phyloP scores from a whole-genome alignment of 208 protist species.

The Leishmania arabica region DNA sequence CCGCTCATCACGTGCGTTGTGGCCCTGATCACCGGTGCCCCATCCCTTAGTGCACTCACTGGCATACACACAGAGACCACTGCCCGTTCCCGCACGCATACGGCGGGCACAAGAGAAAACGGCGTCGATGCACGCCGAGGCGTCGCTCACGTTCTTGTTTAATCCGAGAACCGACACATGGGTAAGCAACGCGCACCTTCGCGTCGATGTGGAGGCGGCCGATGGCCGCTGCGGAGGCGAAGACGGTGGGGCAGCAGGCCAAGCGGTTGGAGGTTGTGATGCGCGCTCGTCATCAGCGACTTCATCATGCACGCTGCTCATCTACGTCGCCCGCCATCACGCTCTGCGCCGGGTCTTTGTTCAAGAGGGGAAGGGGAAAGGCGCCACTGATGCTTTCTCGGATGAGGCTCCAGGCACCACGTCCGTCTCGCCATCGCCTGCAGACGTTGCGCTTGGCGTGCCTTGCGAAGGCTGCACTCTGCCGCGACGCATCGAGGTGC shows the following conservation, averaged over 20 bases:
- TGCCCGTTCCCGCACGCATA: not conserved
- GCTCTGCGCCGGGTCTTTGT: conserved; percentile 6
- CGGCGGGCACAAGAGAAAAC: not conserved
- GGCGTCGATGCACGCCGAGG: conserved; percentile 20
- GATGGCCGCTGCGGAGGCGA: not conserved
- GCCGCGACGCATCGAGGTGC: not conserved
- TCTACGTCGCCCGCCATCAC: conserved; percentile 20
- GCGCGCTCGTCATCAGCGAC: not conserved
- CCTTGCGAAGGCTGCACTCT: not conserved
- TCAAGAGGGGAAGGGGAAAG: not conserved
- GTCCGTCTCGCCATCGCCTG: not conserved
- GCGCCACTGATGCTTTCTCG: not conserved
- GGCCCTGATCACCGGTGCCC: not conserved
- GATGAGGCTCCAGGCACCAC: not conserved
- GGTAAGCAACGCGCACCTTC: conserved; percentile 11
- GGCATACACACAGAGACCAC: not conserved
- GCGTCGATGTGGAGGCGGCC: not conserved
- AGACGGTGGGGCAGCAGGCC: not conserved
- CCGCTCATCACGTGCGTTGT: not conserved
- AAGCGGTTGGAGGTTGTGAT: not conserved
- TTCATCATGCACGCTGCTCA: conserved; percentile 10
- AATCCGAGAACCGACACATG: conserved; percentile 3
- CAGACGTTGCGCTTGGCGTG: not conserved
- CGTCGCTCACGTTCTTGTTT: conserved; percentile 9
- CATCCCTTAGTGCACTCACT: not conserved